A percentile compares a stretch with the other conserved stretches of the same genome.
These are phyloP conservation scores for Tuber magnatum DNA, from an alignment of 495 filamentous ascomycete species.

Conservation along the genomic window DNA sequence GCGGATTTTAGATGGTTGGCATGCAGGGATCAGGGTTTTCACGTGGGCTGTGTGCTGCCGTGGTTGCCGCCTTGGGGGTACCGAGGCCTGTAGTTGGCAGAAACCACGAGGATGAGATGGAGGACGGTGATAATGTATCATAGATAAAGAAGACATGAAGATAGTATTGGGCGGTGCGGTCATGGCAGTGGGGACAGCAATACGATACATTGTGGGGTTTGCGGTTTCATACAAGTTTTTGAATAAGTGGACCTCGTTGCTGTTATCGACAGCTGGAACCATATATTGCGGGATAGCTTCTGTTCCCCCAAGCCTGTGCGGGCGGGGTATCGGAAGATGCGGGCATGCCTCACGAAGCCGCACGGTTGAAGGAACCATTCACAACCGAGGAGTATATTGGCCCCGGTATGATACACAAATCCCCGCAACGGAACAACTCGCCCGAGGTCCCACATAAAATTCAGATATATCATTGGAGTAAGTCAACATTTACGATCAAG, in stretches of 20 bases:
- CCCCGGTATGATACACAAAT: too few species aligned
- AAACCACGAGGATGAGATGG: conserved; percentile 1
- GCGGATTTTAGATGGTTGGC: too few species aligned
- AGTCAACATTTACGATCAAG: too few species aligned
- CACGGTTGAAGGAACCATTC: too few species aligned
- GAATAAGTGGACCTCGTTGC: conserved; percentile 37
- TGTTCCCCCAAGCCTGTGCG: conserved; percentile 14
- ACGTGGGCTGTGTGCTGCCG: conserved; percentile 42
- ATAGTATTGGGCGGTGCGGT: background rate
- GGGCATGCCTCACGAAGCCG: too few species aligned
- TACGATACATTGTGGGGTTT: conserved; percentile 37
- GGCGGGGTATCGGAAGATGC: too few species aligned
- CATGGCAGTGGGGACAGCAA: conserved; percentile 17
- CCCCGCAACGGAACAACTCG: too few species aligned
- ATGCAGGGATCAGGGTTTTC: conserved; percentile 43
- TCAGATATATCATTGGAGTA: too few species aligned
- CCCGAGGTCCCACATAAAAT: too few species aligned
- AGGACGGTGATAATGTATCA: background rate
- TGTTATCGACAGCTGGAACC: conserved; percentile 33
- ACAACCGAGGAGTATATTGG: too few species aligned
- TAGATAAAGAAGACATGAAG: background rate
- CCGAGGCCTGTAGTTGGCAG: conserved; percentile 32
- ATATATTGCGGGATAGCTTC: conserved; percentile 40
- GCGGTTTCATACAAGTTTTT: conserved; percentile 40
- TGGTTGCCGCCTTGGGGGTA: conserved; percentile 39